Conservation (phyloP, 2,329 filamentous ascomycete genomes). For the Aspergillus hiratsukae region DNA sequence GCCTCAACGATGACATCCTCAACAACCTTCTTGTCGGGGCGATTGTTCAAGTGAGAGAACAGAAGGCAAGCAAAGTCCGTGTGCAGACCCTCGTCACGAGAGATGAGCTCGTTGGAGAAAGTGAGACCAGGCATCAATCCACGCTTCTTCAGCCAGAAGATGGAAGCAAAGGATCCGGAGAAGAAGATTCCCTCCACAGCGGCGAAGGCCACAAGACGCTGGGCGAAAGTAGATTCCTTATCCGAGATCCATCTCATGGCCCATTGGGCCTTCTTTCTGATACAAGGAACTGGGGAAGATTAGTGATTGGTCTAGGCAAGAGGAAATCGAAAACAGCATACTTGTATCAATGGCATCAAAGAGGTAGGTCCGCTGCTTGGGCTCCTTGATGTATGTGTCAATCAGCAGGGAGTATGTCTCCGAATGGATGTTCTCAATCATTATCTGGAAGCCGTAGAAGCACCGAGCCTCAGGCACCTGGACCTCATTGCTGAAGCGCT, state of each 20-base stretch:
- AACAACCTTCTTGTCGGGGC: conserved; percentile 76
- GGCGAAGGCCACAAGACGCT: conserved; percentile 92
- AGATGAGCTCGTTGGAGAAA: conserved; percentile 99
- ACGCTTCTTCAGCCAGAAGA: conserved; percentile 99
- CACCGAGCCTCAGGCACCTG: conserved; percentile 97
- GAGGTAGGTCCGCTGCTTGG: conserved; percentile 84
- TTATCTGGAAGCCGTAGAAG: conserved; percentile 99
- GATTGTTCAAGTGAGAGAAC: conserved; percentile 94
- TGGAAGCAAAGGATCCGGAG: conserved; percentile 95
- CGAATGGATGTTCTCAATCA: conserved; percentile 99
- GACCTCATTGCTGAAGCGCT: conserved; percentile 95
- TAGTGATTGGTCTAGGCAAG: conserved; percentile 18
- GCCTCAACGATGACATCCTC: conserved; percentile 90
- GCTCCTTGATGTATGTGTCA: conserved; percentile 98
- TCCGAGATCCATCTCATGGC: conserved; percentile 92
- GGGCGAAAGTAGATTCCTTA: conserved; percentile 88
- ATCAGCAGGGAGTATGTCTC: conserved; percentile 99
- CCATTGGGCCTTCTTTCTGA: conserved; percentile 98
- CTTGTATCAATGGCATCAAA: conserved; percentile 99
- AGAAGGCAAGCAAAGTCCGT: conserved; percentile 97
- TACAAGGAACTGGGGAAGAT: conserved; percentile 70
- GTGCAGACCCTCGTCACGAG: conserved; percentile 97
- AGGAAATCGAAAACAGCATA: conserved; percentile 43
- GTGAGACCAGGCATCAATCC: conserved; percentile 97
- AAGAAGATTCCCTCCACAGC: conserved; percentile 99